Base-by-base conservation (phyloP, 352 stramenopile genomes). In the Phytophthora pinifolia region DNA sequence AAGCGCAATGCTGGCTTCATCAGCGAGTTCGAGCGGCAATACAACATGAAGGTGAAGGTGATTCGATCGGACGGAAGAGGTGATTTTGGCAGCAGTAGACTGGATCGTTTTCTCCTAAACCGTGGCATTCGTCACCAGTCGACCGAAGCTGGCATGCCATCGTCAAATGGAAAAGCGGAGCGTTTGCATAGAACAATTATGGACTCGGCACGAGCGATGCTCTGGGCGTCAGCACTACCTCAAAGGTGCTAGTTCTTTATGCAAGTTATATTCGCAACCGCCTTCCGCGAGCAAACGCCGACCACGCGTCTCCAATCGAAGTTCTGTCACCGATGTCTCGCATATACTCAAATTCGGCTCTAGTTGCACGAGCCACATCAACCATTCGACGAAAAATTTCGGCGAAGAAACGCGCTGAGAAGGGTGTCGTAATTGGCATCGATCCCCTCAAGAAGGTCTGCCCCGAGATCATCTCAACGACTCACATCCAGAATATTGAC, bases 261-360 rank as follows among this genome's bases (percentile, higher is more conserved):
- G 37, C 54, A 1, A 38, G 12, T 12, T 62, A 56, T 25, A 55
- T 62, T 4, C 38, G 37, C 1, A 55, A 62, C 18, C 32, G 14
- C 20, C 4, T 64, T 7, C 33, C 44, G 6, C 25, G 54, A 22
- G 45, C 54, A 46, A 62, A 62, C 32, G 20, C 45, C 2, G 22
- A 62, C 14, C 20, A 50, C 17, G 33, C 31, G 1, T 50, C 46
- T 12, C 54, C 45, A 12, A 31, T 62, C 4, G 22, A 51, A 32
- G 25, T 49, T 6, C 35, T 49, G 3, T 35, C 45, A 3, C 37
- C 1, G 6, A 46, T 2, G 30, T 62, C 4, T 43, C 34, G 2
- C 54, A 56, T n/a, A 56, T 56, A 4, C 36, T 62, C 2, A 10
- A 17, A 6, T 56, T 56, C 17, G 37, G 45, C 9, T 32, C 54